A percentile compares a stretch with the other conserved stretches of the same genome.
phyloP scores from a whole-genome alignment of 495 filamentous ascomycete species.

The Lophiostoma macrostomum region DNA sequence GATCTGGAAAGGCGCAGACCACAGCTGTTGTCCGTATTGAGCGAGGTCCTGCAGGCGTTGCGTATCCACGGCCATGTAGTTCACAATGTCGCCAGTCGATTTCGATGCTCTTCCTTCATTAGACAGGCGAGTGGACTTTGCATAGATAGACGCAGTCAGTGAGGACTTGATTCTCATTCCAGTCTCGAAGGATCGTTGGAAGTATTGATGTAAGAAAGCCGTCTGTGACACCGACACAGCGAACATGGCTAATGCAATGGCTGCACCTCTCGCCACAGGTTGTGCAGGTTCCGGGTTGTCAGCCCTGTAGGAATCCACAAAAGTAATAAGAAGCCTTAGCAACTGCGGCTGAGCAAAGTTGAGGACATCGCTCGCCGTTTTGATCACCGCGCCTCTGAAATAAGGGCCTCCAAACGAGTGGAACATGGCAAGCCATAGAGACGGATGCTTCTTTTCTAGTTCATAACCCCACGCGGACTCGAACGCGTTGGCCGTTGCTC shows the following conservation, averaged over 20 bases:
- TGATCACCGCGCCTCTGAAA: slow-evolving; percentile 74
- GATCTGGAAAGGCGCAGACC: slow-evolving; percentile 97
- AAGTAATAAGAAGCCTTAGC: slow-evolving; percentile 77
- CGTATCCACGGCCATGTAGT: slow-evolving; percentile 97
- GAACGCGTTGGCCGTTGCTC: slow-evolving; percentile 62
- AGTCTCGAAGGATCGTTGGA: slow-evolving; percentile 89
- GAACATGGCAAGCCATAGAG: slow-evolving; percentile 90
- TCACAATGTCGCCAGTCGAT: slow-evolving; percentile 97
- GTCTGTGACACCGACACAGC: slow-evolving; percentile 82
- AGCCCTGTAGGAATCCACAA: slow-evolving; percentile 72
- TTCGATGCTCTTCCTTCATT: slow-evolving; percentile 90
- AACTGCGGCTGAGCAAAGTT: slow-evolving; percentile 92
- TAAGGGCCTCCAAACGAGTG: slow-evolving; percentile 82
- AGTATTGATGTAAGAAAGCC: slow-evolving; percentile 83
- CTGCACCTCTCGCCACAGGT: slow-evolving; percentile 76
- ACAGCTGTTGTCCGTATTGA: slow-evolving; percentile 90
- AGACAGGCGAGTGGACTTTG: slow-evolving; percentile 82
- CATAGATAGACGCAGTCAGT: slow-evolving; percentile 85
- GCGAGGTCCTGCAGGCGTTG: slow-evolving; percentile 92
- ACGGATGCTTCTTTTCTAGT: slow-evolving; percentile 69
- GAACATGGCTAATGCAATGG: slow-evolving; percentile 93
- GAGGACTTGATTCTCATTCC: slow-evolving; percentile 95
- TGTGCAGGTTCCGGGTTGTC: slow-evolving; percentile 69
- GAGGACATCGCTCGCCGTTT: slow-evolving; percentile 76
- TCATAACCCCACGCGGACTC: slow-evolving; percentile 75